Base-by-base conservation (phyloP, 371 early-diverging fungal genomes). In the Fennellomyces sp. region DNA sequence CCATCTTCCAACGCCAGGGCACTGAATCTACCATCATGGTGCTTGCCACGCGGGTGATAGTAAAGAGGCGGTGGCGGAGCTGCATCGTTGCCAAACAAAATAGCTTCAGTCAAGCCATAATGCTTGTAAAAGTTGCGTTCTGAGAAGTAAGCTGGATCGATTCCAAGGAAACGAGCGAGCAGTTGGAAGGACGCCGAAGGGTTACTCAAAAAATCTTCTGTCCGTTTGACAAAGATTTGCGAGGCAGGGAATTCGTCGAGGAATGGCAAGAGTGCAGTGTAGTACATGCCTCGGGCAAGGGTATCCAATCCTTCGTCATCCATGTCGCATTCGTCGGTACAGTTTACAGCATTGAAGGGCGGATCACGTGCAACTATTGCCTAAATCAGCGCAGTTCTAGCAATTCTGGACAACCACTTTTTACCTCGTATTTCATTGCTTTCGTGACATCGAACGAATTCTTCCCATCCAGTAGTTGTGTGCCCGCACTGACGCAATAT, bases 401-500 rank as follows among this genome's bases (percentile, higher is more conserved):
- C 17, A 21, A 10, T 50, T 23, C 10, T 50, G 17, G n/a, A 49
- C 13, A 23, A 23, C n/a, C 21, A 28, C 26, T 35, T 15, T 5
- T 35, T 49, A 61, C 66, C 69, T 64, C 70, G 62, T 12, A 77
- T 69, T 51, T 73, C 78, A 53, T 69, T 73, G 30, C 78, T 72
- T 57, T 66, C 56, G 48, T 74, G 74, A 25, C 78, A 77, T 45
- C 62, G 45, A 12, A 73, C 69, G 52, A 77, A 77, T 5, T 70
- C 72, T 30, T 69, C 74, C 78, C 78, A 77, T 15, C 68, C 77
- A 17, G 71, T 65, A 3, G 70, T 72, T 0, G 78, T 73, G 33
- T 71, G 70, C n/a, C 74, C 74, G 57, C 78, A 77, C 26, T 68
- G 72, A 12, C 70, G 68, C 50, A 77, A 33, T 33, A 73, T 77